These are phyloP conservation scores for Corymbia maculata DNA, from an alignment of 345 rosid genomes.

Conservation along the genomic window DNA sequence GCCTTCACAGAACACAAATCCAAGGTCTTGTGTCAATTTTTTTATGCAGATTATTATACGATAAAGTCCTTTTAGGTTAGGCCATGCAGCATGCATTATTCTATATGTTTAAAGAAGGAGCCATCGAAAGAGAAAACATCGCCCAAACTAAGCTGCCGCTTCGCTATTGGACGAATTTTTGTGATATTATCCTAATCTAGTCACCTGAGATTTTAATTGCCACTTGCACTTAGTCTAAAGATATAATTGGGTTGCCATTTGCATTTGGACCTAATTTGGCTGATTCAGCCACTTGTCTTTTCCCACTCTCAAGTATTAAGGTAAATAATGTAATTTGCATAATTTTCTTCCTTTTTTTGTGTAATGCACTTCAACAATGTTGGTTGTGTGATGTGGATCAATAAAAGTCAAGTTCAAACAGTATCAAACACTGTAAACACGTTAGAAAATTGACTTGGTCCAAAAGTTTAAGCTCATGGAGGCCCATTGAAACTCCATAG, in stretches of 20 bases:
- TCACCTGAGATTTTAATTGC: background rate
- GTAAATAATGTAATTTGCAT: background rate
- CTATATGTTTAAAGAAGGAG: background rate
- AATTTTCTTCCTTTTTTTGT: no score
- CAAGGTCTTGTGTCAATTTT: background rate
- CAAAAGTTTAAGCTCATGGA: background rate
- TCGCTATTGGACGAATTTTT: background rate
- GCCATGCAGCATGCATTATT: background rate
- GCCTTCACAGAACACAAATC: background rate
- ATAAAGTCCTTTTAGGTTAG: background rate
- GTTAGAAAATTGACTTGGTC: background rate
- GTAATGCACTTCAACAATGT: background rate
- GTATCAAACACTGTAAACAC: background rate
- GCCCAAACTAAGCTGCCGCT: background rate
- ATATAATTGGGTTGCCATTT: background rate
- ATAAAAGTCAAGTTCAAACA: no score
- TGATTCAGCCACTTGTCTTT: background rate
- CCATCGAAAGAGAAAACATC: background rate
- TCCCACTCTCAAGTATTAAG: background rate
- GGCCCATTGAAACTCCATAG: background rate
- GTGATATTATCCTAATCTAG: background rate
- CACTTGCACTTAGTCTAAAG: background rate
- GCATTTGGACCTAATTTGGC: background rate
- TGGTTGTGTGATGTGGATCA: background rate
- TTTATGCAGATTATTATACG: background rate